Evolutionary conservation across 2,329 filamentous ascomycete genomes (phyloP).

Genomic region (Pestalotiopsis sp.): DNA sequence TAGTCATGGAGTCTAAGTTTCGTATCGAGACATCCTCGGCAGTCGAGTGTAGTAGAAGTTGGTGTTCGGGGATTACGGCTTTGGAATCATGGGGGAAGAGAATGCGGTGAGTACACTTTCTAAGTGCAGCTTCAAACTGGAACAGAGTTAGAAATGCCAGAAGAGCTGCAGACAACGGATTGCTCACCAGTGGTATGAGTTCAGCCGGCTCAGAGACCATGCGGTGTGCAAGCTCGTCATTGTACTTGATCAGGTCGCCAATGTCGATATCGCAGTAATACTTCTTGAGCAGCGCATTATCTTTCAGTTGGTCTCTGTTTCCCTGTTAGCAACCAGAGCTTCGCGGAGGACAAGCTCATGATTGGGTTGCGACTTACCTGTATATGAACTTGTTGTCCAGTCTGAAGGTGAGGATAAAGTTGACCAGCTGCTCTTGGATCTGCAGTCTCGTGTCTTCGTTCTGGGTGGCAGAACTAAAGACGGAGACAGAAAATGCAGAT

Average conservation of each 20-base stretch:
- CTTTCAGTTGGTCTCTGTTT: constrained; percentile 84
- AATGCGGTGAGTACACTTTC: constrained; percentile 89
- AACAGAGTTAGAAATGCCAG: not conserved
- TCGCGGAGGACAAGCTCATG: too few relatives aligned
- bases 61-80: constrained; percentile 80
- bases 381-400: constrained; percentile 95
- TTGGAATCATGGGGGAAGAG: constrained; percentile 76
- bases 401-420: constrained; percentile 92
- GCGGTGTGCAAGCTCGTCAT: constrained; percentile 90
- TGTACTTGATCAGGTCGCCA: constrained; percentile 92
- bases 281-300: constrained; percentile 91
- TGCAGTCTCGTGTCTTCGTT: constrained; percentile 70
- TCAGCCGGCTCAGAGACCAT: constrained; percentile 89
- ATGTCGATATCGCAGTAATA: constrained; percentile 97
- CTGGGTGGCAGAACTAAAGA: constrained; percentile 70
- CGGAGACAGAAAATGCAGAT: constrained; percentile 82
- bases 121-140: constrained; percentile 88
- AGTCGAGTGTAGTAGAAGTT: constrained; percentile 91
- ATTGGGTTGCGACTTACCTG: constrained; percentile 55
- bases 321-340: constrained; percentile 18
- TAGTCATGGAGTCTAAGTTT: constrained; percentile 88
- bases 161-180: constrained; percentile 25
- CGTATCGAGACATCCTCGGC: constrained; percentile 91
- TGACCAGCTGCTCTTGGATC: constrained; percentile 78
- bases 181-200: constrained; percentile 79